Base-by-base conservation (phyloP, 176 grass and related monocot species). In the Secale cereale region DNA sequence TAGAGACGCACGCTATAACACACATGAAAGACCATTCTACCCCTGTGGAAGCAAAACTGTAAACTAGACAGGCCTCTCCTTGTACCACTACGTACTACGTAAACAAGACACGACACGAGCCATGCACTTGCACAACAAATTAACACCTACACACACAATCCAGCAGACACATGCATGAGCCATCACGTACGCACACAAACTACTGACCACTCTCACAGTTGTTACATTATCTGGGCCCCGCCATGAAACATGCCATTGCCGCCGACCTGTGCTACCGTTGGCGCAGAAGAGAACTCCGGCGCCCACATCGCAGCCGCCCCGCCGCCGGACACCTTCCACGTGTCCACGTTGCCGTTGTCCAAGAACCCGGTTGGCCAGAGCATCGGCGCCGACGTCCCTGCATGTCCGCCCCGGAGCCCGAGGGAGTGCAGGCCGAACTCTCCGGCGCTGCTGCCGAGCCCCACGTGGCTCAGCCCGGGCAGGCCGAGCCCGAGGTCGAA, bases 401-500 rank as follows among this genome's bases (percentile, higher is more conserved):
- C 65, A 29, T 16, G 23, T 1, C 56, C 56, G 19, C 81, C 70
- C 10, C 79, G 65, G 66, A 66, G 35, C 36, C 92, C 87, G 45
- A 86, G 65, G 3, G 83, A 78, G 52, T 76, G 70, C 39, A 84
- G 59, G 13, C 59, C 65, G 0, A 86, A 52, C 10, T 87, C 89
- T 20, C 65, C 85, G 8, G 39, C 54, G 40, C 37, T 1, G 19
- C 52, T 36, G 56, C 78, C 73, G 27, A 61, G 63, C 39, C 62
- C 77, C 3, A 83, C 40, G 20, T 76, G 60, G 33, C 85, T 78
- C 32, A 52, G 65, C 1, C 77, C 52, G 1, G 83, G 78, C 23
- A 89, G 90, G 11, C 85, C 72, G 40, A 81, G 54, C 36, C 90
- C 92, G n/a, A 97, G 90, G 72, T 91, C 94, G 78, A 94, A 91